Conservation (phyloP, 805 yeast species). For the Saturnispora ahearnii region DNA sequence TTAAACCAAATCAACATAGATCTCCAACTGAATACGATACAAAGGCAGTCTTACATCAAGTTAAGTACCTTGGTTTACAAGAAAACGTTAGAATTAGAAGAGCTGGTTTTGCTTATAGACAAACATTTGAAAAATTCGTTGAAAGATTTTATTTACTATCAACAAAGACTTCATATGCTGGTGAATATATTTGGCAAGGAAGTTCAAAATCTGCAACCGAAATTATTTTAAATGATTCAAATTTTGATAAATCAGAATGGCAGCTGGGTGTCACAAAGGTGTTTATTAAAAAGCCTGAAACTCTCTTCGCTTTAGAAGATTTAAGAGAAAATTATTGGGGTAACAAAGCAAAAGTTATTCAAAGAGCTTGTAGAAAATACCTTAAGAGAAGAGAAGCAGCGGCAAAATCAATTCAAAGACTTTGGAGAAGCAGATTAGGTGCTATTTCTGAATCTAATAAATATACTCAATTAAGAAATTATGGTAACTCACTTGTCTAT, state of each 20-base stretch:
- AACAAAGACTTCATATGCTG: slow-evolving; percentile 86
- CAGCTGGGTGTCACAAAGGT: slow-evolving; percentile 90
- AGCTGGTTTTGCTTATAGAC: slow-evolving; percentile 98
- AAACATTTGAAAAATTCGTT: slow-evolving; percentile 91
- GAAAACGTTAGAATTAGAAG: slow-evolving; percentile 96
- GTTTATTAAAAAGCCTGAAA: slow-evolving; percentile 94
- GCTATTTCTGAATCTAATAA: slow-evolving; percentile 45
- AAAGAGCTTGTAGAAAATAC: slow-evolving; percentile 91
- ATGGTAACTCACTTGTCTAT: slow-evolving; percentile 62
- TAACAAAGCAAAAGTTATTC: slow-evolving; percentile 95
- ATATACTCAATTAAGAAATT: slow-evolving; percentile 75
- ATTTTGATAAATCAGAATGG: slow-evolving; percentile 71
- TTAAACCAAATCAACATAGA: slow-evolving; percentile 91
- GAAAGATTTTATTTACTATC: slow-evolving; percentile 88
- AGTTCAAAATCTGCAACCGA: slow-evolving; percentile 44
- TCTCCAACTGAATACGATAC: slow-evolving; percentile 85
- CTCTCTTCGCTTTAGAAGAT: slow-evolving; percentile 88
- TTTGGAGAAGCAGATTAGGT: slow-evolving; percentile 72
- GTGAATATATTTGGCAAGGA: slow-evolving; percentile 53
- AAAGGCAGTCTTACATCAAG: slow-evolving; percentile 87
- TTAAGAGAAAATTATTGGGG: slow-evolving; percentile 98
- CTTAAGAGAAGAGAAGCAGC: slow-evolving; percentile 75
- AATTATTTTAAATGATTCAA: slow-evolving; percentile 42
- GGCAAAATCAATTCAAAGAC: slow-evolving; percentile 70
- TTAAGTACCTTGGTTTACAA: slow-evolving; percentile 89